Evolutionary conservation across 441 rosid species (phyloP).

Genomic region (Populus hybrid): DNA sequence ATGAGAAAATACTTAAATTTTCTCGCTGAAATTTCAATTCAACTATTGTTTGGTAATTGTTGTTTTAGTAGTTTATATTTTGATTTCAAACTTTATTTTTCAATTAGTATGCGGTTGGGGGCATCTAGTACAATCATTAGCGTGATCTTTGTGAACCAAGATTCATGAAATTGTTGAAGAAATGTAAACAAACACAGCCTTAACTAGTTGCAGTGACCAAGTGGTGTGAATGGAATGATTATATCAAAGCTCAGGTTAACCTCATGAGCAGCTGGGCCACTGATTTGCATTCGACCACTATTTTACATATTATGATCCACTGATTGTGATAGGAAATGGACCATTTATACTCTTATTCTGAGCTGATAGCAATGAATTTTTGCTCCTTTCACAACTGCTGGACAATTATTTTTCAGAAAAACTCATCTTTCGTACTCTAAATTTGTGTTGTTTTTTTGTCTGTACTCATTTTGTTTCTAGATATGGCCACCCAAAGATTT

Average conservation of each 20-base stretch:
- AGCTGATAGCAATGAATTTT: background rate
- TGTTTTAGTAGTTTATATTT: no score
- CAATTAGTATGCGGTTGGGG: background rate
- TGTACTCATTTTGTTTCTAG: slow-evolving; percentile 22
- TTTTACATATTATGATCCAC: background rate
- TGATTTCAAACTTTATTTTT: no score
- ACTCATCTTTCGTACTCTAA: background rate
- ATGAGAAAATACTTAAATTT: no score
- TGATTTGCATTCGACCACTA: background rate
- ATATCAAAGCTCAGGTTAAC: background rate
- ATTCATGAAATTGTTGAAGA: background rate
- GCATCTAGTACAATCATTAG: background rate
- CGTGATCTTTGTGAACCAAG: background rate
- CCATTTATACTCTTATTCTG: background rate
- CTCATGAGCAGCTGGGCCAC: background rate
- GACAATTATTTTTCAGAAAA: background rate
- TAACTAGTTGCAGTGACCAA: background rate
- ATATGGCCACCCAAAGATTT: slow-evolving; percentile 60
- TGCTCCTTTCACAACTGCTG: background rate
- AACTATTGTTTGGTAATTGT: no score
- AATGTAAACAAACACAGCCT: background rate
- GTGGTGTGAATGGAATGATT: background rate
- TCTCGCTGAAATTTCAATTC: no score
- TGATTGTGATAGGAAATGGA: background rate
- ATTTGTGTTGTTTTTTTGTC: background rate